Evolutionary conservation across 2,329 filamentous ascomycete genomes (phyloP).

Genomic region (Aspergillus sergii): DNA sequence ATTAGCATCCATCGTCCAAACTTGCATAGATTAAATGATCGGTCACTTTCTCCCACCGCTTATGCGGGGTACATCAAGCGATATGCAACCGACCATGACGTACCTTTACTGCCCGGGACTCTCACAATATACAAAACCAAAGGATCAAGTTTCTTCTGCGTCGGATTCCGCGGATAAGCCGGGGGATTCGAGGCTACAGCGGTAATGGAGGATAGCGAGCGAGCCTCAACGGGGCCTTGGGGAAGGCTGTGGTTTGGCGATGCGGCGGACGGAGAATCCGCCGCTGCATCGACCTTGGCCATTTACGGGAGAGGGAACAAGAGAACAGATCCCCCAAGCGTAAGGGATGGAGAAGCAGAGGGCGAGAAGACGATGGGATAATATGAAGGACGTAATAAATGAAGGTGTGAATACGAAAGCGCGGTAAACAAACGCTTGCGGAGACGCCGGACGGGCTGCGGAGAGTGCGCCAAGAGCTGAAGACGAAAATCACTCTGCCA

Average conservation of each 20-base stretch:
- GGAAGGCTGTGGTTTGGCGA: conserved; percentile 17
- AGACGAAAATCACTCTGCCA: conserved; percentile 1
- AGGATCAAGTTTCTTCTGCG: conserved; percentile 68
- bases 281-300: conserved; percentile 27
- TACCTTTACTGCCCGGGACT: conserved; percentile 88
- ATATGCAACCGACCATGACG: conserved; percentile 7
- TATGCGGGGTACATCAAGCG: conserved; percentile 10
- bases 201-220: conserved; percentile 78
- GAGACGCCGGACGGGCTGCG: conserved; percentile 7
- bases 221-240: conserved; percentile 67
- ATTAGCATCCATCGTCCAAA: conserved; percentile 12
- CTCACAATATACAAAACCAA: conserved; percentile 88
- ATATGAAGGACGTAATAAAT: neutral
- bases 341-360: neutral
- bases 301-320: conserved; percentile 16
- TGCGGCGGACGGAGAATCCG: conserved; percentile 29
- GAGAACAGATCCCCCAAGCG: neutral
- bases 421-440: conserved; percentile 7
- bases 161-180: conserved; percentile 77
- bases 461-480: conserved; percentile 12
- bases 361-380: neutral
- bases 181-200: conserved; percentile 83
- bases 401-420: neutral
- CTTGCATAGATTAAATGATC: neutral
- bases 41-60: conserved; percentile 5